Conservation (phyloP, 202 grass and related monocot genomes). For the Panicum virgatum region DNA sequence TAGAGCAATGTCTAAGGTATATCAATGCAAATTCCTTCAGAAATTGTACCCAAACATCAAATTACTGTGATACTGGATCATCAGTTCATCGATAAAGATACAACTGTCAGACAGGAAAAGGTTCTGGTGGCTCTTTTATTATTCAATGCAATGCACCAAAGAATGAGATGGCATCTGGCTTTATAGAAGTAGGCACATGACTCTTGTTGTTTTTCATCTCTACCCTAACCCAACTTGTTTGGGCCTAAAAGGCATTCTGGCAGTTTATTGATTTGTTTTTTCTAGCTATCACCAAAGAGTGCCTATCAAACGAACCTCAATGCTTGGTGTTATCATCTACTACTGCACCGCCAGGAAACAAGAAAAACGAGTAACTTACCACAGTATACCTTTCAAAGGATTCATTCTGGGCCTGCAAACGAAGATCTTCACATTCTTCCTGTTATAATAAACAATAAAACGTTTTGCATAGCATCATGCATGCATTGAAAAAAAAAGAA, state of each 20-base stretch:
- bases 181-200: slow-evolving; percentile 4
- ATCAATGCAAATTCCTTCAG: background rate
- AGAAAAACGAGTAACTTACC: slow-evolving; percentile 58
- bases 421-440: slow-evolving; percentile 82
- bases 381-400: slow-evolving; percentile 66
- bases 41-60: background rate
- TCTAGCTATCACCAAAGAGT: background rate
- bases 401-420: slow-evolving; percentile 58
- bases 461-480: slow-evolving; percentile 13
- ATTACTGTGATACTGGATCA: background rate
- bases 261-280: background rate
- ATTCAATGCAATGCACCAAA: background rate
- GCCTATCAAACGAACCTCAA: slow-evolving; percentile 7
- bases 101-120: background rate
- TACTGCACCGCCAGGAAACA: background rate
- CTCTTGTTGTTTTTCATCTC: background rate
- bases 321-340: background rate
- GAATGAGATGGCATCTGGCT: background rate
- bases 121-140: background rate
- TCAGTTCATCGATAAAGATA: background rate
- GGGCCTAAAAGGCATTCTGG: background rate
- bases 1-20: background rate
- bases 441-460: slow-evolving; percentile 40
- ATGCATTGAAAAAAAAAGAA: slow-evolving; percentile 23
- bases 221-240: background rate